These are phyloP conservation scores for Byssochlamys sp. DNA, from an alignment of 2,329 filamentous ascomycete genomes.

Conservation along the genomic window DNA sequence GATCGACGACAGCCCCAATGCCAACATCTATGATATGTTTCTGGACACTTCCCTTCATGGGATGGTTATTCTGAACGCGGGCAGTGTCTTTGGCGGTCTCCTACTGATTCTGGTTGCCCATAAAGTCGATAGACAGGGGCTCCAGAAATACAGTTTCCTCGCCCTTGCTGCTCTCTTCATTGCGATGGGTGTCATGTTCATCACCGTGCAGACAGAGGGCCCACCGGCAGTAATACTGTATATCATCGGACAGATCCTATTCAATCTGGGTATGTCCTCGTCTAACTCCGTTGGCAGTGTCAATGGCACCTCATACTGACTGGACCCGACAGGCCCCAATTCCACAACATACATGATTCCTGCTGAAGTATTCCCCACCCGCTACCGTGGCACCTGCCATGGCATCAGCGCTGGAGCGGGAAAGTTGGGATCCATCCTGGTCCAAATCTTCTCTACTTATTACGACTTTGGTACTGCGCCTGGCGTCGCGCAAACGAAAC, in stretches of 20 bases:
- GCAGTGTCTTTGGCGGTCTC: slow-evolving; percentile 34
- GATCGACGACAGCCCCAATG: slow-evolving; percentile 26
- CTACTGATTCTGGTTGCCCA: slow-evolving; percentile 32
- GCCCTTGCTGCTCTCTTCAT: slow-evolving; percentile 35
- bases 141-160: slow-evolving; percentile 39
- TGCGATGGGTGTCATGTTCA: slow-evolving; percentile 33
- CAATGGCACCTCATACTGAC: background rate
- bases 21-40: slow-evolving; percentile 35
- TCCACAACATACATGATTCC: slow-evolving; percentile 41
- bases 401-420: slow-evolving; percentile 46
- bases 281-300: slow-evolving; percentile 1
- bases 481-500: slow-evolving; percentile 22
- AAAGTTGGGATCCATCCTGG: slow-evolving; percentile 43
- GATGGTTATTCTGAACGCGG: slow-evolving; percentile 32
- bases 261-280: slow-evolving; percentile 36
- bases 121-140: slow-evolving; percentile 30
- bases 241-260: slow-evolving; percentile 37
- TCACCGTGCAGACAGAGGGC: slow-evolving; percentile 26
- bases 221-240: slow-evolving; percentile 34
- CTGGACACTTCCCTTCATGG: slow-evolving; percentile 29
- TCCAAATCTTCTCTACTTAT: slow-evolving; percentile 32
- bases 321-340: slow-evolving; percentile 21
- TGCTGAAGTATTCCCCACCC: slow-evolving; percentile 49
- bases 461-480: slow-evolving; percentile 29
- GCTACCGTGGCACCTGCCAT: slow-evolving; percentile 46